Base-by-base conservation (phyloP, 345 rosid genomes). In the Brassica juncea region DNA sequence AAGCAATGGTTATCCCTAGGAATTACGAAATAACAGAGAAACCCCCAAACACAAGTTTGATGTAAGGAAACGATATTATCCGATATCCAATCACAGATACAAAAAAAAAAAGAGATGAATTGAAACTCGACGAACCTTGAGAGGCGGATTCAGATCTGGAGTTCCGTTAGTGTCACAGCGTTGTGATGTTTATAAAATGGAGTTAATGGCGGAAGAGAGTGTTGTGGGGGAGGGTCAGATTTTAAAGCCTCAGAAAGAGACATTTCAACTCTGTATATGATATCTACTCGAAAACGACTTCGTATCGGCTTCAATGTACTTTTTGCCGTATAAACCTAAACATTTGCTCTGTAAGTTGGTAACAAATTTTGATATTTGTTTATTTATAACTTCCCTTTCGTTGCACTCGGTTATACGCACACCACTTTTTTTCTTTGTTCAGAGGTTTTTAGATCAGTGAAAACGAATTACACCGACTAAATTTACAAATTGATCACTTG, bases 141-240 rank as follows among this genome's bases (percentile, higher is more conserved):
- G 68, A 57, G 37, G 8, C 11, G 19, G 54, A 72, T 57, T 57
- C 77, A 78, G 82, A 78, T 72, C 82, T 78, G 68, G 34, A 58
- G 54, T 37, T 28, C 14, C 14, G 21, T 66, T 66, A 66, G 72
- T 39, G 60, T 39, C 8, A 68, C 37, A 72, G 67, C 30, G 61
- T 55, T 6, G 39, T 65, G 67, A 25, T 73, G 42, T 63, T 58
- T 19, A 16, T 42, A 31, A n/a, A 77, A 63, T 23, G 14, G 21
- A 68, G 67, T 35, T 59, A 68, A 77, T 47, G 55, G 64, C 54
- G 70, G 32, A 62, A n/a, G 57, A 61, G 30, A 10, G 3, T n/a
- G 42, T 37, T 54, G 8, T 42, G 5, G 68, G 35, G 62, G 19
- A 5, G 71, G 70, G 27, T 58, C 79, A 4, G 8, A 4, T 0